Conservation (phyloP, 345 rosid species). For the Hibiscus trionum region DNA sequence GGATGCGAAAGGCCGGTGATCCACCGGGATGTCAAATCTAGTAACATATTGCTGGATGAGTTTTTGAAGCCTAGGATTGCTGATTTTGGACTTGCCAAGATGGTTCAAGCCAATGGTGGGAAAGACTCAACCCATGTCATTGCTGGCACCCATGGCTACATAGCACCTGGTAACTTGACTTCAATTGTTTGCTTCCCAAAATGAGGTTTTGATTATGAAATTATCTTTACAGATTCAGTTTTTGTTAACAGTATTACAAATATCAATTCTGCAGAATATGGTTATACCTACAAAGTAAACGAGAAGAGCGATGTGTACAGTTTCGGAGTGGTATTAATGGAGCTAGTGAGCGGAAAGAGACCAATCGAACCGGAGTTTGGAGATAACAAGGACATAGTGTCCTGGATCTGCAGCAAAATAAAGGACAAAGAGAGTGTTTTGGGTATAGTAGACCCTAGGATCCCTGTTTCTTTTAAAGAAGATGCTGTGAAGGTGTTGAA, state of each 20-base stretch:
- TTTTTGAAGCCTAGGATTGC: conserved; percentile 83
- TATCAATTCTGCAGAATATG: conserved; percentile 55
- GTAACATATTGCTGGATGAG: conserved; percentile 81
- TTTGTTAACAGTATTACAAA: not conserved
- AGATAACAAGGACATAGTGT: conserved; percentile 71
- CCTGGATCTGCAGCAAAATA: conserved; percentile 60
- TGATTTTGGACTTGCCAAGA: conserved; percentile 93
- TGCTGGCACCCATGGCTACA: conserved; percentile 90
- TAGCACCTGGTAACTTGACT: conserved; percentile 75
- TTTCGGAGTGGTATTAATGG: conserved; percentile 90
- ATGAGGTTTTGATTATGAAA: not conserved
- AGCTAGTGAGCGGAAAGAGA: conserved; percentile 73
- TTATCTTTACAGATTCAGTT: not conserved
- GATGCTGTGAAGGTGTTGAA: conserved; percentile 61
- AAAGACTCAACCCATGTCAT: conserved; percentile 65
- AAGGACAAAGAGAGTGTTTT: conserved; percentile 43
- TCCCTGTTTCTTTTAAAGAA: conserved; percentile 44
- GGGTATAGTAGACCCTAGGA: conserved; percentile 56
- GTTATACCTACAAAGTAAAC: conserved; percentile 65
- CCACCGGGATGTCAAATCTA: conserved; percentile 82
- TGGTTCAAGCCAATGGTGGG: conserved; percentile 41
- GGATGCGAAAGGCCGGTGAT: conserved; percentile 68
- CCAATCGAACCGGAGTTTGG: conserved; percentile 77
- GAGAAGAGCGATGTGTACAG: conserved; percentile 96
- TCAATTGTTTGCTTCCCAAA: not conserved